Evolutionary conservation across 192 early-diverging fungal genomes (phyloP), one percentile per base, ranked within the genome.

Genomic region (Geranomyces variabilis): DNA sequence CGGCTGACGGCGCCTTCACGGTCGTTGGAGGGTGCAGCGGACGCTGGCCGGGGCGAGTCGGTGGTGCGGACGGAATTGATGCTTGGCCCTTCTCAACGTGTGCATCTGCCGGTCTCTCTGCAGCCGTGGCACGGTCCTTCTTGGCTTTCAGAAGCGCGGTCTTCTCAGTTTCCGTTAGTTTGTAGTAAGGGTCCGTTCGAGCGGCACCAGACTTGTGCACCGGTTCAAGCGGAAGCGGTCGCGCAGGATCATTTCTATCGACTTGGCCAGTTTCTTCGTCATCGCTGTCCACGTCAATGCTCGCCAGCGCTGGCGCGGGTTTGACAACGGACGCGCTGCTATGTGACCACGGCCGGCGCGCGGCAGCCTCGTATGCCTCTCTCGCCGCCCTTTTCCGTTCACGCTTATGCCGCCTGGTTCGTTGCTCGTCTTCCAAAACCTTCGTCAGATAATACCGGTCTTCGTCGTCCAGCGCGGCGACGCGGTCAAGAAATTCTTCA

Each of bases 121-220:
- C 74, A 24, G 70, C 77, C 43, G 76, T 80, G 4, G 75, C 78
- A 15, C 21, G 24, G 34, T 77, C 61, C 63, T 88, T 83, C 8
- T 83, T 82, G 44, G 92, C 64, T 51, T 93, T 90, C 8, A 81
- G 77, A 8, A 83, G 76, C 69, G 26, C 34, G 55, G 31, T 51
- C 43, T 97, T 95, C 67, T 82, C 80, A 21, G 81, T 75, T 1
- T 85, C 81, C 0, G 91, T 80, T 31, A 95, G 89, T 55, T 75
- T 64, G 70, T 90, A 90, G 73, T 88, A 92, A 0, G 91, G 91
- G 70, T 94, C 89, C 0, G 93, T 94, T 59, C 95, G 87, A 7
- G 94, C 95, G 49, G 86, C 85, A 24, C 93, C 94, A 15, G 90
- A 89, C 44, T 76, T 73, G 66, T 93, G 86, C 2, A 53, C 51